phyloP scores from a whole-genome alignment of 2,329 filamentous ascomycete species.

The Neofusicoccum sp. region DNA sequence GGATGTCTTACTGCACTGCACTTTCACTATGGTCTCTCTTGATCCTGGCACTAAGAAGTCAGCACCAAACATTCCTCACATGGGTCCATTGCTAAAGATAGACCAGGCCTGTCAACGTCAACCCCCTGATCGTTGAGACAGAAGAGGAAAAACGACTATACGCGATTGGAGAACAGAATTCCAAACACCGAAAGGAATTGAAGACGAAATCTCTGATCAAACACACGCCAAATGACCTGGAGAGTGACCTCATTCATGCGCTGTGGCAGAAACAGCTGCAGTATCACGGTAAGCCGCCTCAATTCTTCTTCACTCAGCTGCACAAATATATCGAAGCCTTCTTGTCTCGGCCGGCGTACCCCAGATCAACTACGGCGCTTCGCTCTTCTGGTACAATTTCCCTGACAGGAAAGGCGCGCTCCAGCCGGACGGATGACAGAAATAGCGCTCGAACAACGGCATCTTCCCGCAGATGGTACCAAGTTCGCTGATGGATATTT shows the following conservation, averaged over 20 bases:
- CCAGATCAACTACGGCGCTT: too few relatives aligned
- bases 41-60: constrained; percentile 66
- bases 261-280: constrained; percentile 69
- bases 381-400: not conserved
- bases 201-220: constrained; percentile 61
- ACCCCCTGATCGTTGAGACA: constrained; percentile 61
- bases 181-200: constrained; percentile 63
- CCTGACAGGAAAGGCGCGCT: not conserved
- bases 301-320: not conserved
- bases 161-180: constrained; percentile 63
- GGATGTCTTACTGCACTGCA: constrained; percentile 67
- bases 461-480: not conserved
- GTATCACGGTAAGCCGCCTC: constrained; percentile 52
- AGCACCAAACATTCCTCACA: not conserved
- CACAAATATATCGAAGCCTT: not conserved
- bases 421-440: too few relatives aligned
- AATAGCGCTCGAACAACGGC: too few relatives aligned
- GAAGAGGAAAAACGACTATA: constrained; percentile 64
- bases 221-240: constrained; percentile 67
- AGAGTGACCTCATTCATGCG: constrained; percentile 68
- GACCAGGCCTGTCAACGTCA: constrained; percentile 58
- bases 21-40: constrained; percentile 75
- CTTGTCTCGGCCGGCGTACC: not conserved
- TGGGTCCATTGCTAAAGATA: not conserved
- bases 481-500: not conserved